Percentiles rank a stretch among this genome's conserved stretches.
phyloP scores from a whole-genome alignment of 2,329 filamentous ascomycete genomes.

The Cladosporium sp. region DNA sequence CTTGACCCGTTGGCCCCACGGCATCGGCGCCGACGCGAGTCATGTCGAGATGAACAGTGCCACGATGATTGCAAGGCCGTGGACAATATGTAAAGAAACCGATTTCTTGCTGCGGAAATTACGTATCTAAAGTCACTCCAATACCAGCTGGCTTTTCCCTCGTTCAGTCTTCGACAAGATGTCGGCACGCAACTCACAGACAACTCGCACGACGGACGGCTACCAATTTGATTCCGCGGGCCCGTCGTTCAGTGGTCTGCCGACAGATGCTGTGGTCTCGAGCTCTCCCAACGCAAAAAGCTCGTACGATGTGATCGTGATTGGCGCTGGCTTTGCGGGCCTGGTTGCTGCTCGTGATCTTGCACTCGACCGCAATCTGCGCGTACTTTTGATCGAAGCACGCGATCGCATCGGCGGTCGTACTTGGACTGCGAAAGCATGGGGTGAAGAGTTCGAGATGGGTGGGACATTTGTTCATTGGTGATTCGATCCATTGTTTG shows the following conservation, averaged over 20 bases:
- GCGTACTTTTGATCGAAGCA: slow-evolving; percentile 42
- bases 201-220: not conserved
- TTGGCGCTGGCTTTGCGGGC: slow-evolving; percentile 36
- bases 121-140: too few species aligned
- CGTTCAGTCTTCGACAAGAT: too few species aligned
- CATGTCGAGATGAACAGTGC: too few species aligned
- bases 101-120: too few species aligned
- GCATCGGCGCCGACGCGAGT: too few species aligned
- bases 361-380: slow-evolving; percentile 25
- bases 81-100: too few species aligned
- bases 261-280: not conserved
- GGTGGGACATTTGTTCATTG: slow-evolving; percentile 44
- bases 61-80: too few species aligned
- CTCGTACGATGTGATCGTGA: slow-evolving; percentile 34
- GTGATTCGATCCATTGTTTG: not conserved
- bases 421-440: slow-evolving; percentile 42
- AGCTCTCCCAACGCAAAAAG: not conserved
- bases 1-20: too few species aligned
- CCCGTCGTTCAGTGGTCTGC: not conserved
- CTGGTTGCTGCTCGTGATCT: slow-evolving; percentile 30
- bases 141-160: too few species aligned
- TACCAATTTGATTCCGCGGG: not conserved
- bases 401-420: slow-evolving; percentile 46
- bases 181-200: not conserved
- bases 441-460: slow-evolving; percentile 42